Base-by-base conservation (phyloP, 192 early-diverging fungal genomes). In the Coemansia reversa region DNA sequence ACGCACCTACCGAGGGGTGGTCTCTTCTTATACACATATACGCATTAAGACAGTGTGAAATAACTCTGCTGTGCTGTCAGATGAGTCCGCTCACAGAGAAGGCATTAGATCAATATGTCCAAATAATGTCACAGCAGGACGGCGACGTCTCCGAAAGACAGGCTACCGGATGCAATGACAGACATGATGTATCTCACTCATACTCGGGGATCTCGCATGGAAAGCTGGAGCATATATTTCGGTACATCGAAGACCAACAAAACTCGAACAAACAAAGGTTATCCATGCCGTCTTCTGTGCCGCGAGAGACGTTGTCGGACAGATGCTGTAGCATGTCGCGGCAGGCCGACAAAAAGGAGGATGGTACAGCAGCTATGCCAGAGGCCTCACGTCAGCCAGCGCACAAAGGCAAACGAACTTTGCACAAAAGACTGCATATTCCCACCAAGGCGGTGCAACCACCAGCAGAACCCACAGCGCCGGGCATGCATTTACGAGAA, bases 201-300 rank as follows among this genome's bases (percentile, higher is more conserved):
- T 49, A 33, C 58, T 25, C 72, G 45, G 27, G 51, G 29, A 61
- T 73, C 24, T 57, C 67, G n/a, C 47, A 67, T 11, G 51, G 47
- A 19, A 80, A 80, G 62, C 61, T 68, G 52, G 67, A 62, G 20
- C 77, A 61, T 45, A 67, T 80, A 27, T 24, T 62, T 42, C 51
- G 65, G 23, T 74, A 74, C 54, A 64, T 80, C 22, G 52, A 67
- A 35, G 61, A 70, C 62, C 72, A 71, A 39, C 55, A 55, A n/a
- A 68, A 58, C 58, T 51, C 56, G 23, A 45, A 72, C 18, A 72
- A 74, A 55, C 72, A 74, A n/a, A 66, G 32, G 30, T 54, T 65
- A 28, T 60, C 67, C 11, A 63, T 59, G 42, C 16, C 72, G 1
- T 48, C 60, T 3, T 62, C 54, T 27, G 42, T 23, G 27, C 47